Percentiles rank a stretch among this genome's conserved stretches.
These are phyloP conservation scores for Hypoxylon rubiginosum DNA, from an alignment of 2,329 filamentous ascomycete genomes.

Conservation along the genomic window DNA sequence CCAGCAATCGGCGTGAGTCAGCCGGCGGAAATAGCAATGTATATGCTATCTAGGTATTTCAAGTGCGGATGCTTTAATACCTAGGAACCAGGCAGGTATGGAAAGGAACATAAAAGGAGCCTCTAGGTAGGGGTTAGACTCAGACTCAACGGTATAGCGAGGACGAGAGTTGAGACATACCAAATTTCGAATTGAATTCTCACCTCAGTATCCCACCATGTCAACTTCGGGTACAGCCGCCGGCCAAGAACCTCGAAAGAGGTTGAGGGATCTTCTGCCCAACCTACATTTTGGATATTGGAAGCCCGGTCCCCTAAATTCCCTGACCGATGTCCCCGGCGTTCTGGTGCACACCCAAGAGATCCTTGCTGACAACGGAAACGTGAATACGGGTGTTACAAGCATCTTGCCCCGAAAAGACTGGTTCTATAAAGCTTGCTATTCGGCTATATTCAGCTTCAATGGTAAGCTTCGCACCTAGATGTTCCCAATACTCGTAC, in stretches of 20 bases:
- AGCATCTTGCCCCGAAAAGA: constrained; percentile 61
- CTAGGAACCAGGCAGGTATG: too few relatives aligned
- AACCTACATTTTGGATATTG: constrained; percentile 59
- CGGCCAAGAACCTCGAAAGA: constrained; percentile 44
- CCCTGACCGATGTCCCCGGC: constrained; percentile 64
- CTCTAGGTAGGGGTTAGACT: neutral
- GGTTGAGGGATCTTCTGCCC: constrained; percentile 61
- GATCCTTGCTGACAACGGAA: constrained; percentile 52
- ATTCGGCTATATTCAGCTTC: constrained; percentile 70
- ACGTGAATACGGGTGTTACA: constrained; percentile 65
- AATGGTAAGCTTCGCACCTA: constrained; percentile 58
- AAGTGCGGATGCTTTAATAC: neutral
- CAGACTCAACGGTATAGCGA: neutral
- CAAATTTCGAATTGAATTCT: constrained; percentile 2
- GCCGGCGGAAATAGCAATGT: neutral
- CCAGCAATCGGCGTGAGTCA: constrained; percentile 32
- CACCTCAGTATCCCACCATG: constrained; percentile 9
- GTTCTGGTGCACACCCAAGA: constrained; percentile 63
- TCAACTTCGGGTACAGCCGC: constrained; percentile 16
- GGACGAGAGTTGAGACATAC: neutral
- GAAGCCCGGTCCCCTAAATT: constrained; percentile 61
- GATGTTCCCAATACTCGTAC: neutral
- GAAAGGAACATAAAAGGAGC: constrained; percentile 8
- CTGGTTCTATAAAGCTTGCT: constrained; percentile 61
- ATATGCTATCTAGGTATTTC: neutral